phyloP scores from a whole-genome alignment of 2,329 filamentous ascomycete genomes.

The Colletotrichum orbiculare region DNA sequence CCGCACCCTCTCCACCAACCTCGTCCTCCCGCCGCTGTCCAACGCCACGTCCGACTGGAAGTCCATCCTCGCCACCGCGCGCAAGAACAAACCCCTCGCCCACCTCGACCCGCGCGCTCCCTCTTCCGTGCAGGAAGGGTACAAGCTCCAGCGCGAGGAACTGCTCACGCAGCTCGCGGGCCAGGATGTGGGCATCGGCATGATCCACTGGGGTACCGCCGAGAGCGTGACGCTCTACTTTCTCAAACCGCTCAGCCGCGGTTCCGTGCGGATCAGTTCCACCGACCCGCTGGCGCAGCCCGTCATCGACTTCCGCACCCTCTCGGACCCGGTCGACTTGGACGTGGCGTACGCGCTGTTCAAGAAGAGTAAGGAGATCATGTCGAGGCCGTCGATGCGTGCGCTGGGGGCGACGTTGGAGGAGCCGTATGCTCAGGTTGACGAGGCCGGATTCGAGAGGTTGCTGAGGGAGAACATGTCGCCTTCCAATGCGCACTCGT shows the following conservation, averaged over 20 bases:
- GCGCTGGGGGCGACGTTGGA: conserved; percentile 44
- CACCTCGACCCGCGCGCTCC: conserved; percentile 47
- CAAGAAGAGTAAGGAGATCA: conserved; percentile 44
- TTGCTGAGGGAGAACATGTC: conserved; percentile 33
- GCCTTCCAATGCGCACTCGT: conserved; percentile 15
- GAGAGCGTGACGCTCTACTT: conserved; percentile 46
- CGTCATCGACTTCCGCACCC: conserved; percentile 52
- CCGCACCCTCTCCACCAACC: conserved; percentile 43
- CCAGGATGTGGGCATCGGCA: conserved; percentile 40
- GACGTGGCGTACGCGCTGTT: conserved; percentile 47
- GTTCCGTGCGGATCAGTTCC: conserved; percentile 50
- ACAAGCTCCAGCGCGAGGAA: conserved; percentile 47
- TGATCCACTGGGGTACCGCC: conserved; percentile 48
- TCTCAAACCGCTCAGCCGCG: conserved; percentile 52
- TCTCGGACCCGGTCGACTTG: conserved; percentile 51
- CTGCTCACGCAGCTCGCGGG: conserved; percentile 44
- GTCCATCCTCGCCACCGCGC: conserved; percentile 41
- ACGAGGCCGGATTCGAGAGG: conserved; percentile 43
- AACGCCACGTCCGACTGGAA: conserved; percentile 44
- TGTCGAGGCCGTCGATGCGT: conserved; percentile 44
- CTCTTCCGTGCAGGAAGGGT: conserved; percentile 49
- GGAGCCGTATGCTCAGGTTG: conserved; percentile 40
- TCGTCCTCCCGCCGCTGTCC: conserved; percentile 47
- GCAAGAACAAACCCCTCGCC: conserved; percentile 42
- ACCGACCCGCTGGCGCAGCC: conserved; percentile 47